Percentiles rank a stretch among this genome's conserved stretches.
Evolutionary conservation across 768 basidiomycete species (phyloP).

Genomic region (Hygrophoropsis aurantiaca): DNA sequence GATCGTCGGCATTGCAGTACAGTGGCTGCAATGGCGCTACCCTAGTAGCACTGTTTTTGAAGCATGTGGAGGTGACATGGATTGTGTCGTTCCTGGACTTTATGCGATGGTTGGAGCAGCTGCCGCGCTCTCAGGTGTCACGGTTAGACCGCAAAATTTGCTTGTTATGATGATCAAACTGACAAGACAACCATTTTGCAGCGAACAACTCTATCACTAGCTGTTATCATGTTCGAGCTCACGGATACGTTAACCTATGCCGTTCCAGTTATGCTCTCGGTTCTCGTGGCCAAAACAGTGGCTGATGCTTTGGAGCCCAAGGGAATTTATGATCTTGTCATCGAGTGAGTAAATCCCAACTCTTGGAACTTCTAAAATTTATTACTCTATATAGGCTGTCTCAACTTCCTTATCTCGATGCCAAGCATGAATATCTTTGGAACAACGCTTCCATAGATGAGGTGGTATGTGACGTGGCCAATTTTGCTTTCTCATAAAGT

Average conservation of each 20-base stretch:
- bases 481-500: constrained; percentile 6
- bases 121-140: constrained; percentile 92
- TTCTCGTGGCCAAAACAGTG: constrained; percentile 59
- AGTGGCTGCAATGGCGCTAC: constrained; percentile 66
- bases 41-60: constrained; percentile 64
- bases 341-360: constrained; percentile 51
- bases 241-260: constrained; percentile 92
- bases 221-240: constrained; percentile 95
- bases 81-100: constrained; percentile 86
- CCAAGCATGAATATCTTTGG: constrained; percentile 90
- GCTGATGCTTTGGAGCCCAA: constrained; percentile 53
- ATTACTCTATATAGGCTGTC: constrained; percentile 47
- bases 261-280: constrained; percentile 83
- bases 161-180: constrained; percentile 5
- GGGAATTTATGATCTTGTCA: constrained; percentile 96
- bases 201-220: constrained; percentile 89
- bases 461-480: constrained; percentile 52
- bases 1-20: constrained; percentile 78
- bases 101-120: constrained; percentile 98
- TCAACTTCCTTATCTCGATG: constrained; percentile 89
- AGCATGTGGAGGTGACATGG: constrained; percentile 58
- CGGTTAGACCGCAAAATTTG: constrained; percentile 50
- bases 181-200: constrained; percentile 26
- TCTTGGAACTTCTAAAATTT: background rate
- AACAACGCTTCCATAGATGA: constrained; percentile 72